Evolutionary conservation across 1,139 yeast species (phyloP).

Genomic region (Candida sojae): DNA sequence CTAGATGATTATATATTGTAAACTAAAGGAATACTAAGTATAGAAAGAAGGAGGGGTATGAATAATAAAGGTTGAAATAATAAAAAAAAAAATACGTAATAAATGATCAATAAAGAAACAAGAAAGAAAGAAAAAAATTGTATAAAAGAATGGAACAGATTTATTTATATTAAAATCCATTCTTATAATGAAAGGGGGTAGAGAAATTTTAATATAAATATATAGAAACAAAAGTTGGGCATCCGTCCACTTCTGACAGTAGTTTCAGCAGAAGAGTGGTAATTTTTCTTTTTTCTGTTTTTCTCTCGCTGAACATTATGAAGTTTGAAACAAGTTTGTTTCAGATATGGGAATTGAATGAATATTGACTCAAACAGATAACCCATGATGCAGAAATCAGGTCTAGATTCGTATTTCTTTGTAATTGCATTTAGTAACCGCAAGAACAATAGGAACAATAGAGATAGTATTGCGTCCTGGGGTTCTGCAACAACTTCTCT

Average conservation of each 20-base stretch:
- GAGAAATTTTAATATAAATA: not conserved
- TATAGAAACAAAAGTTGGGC: not conserved
- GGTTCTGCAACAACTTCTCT: not conserved
- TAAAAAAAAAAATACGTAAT: not conserved
- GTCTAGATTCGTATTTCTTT: not conserved
- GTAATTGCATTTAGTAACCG: not conserved
- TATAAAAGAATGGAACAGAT: not conserved
- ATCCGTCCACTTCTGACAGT: not conserved
- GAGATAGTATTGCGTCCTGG: no score
- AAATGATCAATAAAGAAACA: not conserved
- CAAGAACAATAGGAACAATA: not conserved
- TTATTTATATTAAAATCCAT: not conserved
- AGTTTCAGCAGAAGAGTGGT: no score
- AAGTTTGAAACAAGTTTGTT: not conserved
- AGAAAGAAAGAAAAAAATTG: not conserved
- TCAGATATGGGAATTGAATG: not conserved
- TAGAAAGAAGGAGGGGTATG: no score
- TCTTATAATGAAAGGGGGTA: not conserved
- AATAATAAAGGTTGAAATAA: not conserved
- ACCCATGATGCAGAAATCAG: not conserved
- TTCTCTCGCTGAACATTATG: not conserved
- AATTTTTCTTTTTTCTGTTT: not conserved
- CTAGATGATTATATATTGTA: no score
- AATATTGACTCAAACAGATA: not conserved
- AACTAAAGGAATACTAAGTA: no score